phyloP scores from a whole-genome alignment of 2,329 filamentous ascomycete genomes.

The Stachybotrys elegans region DNA sequence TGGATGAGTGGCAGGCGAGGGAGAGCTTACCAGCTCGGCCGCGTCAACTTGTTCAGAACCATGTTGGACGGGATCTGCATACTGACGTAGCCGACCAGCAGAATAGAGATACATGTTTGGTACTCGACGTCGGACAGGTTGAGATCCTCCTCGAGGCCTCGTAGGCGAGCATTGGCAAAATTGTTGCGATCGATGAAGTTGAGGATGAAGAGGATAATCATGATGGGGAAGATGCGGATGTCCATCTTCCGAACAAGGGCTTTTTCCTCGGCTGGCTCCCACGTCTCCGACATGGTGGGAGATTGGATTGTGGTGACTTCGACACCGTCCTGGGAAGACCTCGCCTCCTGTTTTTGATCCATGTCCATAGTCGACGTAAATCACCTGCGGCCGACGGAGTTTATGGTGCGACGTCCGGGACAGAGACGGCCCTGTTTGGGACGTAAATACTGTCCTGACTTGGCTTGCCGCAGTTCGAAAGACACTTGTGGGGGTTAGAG shows the following conservation, averaged over 20 bases:
- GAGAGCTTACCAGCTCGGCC: neutral
- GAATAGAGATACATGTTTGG: slow-evolving; percentile 24
- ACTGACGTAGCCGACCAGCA: slow-evolving; percentile 27
- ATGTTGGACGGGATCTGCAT: slow-evolving; percentile 31
- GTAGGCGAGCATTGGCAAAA: slow-evolving; percentile 8
- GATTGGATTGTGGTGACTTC: neutral
- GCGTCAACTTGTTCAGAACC: slow-evolving; percentile 10
- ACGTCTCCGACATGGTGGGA: neutral
- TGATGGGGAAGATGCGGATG: slow-evolving; percentile 22
- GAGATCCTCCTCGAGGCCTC: slow-evolving; percentile 18
- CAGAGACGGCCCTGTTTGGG: too few relatives aligned
- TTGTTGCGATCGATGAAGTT: slow-evolving; percentile 39
- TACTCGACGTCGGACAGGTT: slow-evolving; percentile 26
- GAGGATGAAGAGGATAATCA: slow-evolving; percentile 24
- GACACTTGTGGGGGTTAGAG: too few relatives aligned
- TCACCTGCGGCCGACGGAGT: too few relatives aligned
- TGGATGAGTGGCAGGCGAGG: neutral
- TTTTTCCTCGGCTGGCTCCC: slow-evolving; percentile 5
- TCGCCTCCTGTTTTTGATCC: too few relatives aligned
- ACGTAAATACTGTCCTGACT: too few relatives aligned
- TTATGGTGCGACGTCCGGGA: too few relatives aligned
- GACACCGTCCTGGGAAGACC: neutral
- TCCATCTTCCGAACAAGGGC: slow-evolving; percentile 21
- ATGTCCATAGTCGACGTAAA: too few relatives aligned
- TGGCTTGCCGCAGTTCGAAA: too few relatives aligned